phyloP scores from a whole-genome alignment of 2,329 filamentous ascomycete species.

The Fusarium sacchari region DNA sequence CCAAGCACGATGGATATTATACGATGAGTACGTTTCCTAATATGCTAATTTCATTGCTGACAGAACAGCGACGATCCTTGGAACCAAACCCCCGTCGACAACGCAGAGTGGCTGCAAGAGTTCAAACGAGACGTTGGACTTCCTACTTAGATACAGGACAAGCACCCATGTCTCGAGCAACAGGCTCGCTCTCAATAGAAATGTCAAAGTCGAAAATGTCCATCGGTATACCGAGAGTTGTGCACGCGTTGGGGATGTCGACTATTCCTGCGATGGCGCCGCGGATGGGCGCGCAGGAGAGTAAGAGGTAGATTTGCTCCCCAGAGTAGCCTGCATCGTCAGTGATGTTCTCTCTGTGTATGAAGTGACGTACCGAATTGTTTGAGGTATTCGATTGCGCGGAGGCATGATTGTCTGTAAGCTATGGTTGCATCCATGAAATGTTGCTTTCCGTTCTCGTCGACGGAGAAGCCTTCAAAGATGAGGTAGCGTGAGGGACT shows the following conservation, averaged over 20 bases:
- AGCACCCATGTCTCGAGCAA: conserved; percentile 47
- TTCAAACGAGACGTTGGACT: conserved; percentile 39
- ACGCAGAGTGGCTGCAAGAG: conserved; percentile 33
- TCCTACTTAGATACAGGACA: conserved; percentile 32
- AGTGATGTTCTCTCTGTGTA: background rate
- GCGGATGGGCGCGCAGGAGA: conserved; percentile 87
- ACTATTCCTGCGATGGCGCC: conserved; percentile 91
- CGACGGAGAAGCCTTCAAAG: conserved; percentile 83
- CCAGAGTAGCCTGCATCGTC: conserved; percentile 57
- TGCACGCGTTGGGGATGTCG: conserved; percentile 91
- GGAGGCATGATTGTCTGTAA: conserved; percentile 82
- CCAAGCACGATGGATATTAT: conserved; percentile 32
- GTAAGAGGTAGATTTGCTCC: conserved; percentile 85
- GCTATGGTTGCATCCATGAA: conserved; percentile 88
- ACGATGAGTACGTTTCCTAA: conserved; percentile 23
- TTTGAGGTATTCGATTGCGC: conserved; percentile 53
- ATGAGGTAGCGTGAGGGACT: conserved; percentile 41
- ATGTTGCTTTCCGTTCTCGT: conserved; percentile 88
- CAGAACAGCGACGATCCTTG: conserved; percentile 30
- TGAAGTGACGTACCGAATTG: conserved; percentile 43
- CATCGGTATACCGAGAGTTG: conserved; percentile 86
- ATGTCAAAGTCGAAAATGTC: conserved; percentile 98
- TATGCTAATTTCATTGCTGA: background rate
- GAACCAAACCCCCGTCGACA: conserved; percentile 39
- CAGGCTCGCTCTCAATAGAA: conserved; percentile 66